These are phyloP conservation scores for Aspergillus bridgeri DNA, from an alignment of 495 filamentous ascomycete genomes.

Conservation along the genomic window DNA sequence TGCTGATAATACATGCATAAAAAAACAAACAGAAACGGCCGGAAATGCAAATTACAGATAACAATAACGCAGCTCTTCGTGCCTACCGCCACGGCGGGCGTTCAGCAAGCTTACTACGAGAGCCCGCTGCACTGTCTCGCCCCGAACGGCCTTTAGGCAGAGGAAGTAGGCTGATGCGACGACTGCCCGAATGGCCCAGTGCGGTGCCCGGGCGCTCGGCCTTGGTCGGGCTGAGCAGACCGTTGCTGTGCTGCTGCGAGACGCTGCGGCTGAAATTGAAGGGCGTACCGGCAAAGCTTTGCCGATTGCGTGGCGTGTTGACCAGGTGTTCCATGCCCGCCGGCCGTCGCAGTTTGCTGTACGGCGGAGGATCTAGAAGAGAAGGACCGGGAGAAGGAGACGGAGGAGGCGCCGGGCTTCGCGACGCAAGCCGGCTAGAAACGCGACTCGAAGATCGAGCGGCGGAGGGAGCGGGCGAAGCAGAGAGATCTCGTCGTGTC, in stretches of 20 bases:
- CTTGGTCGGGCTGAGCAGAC: conserved; percentile 33
- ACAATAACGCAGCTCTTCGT: too few relatives aligned
- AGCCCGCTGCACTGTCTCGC: conserved; percentile 24
- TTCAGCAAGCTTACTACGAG: conserved; percentile 29
- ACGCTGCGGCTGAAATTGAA: conserved; percentile 40
- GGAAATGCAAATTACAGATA: neutral
- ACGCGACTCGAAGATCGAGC: conserved; percentile 33
- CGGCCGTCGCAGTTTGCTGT: conserved; percentile 38
- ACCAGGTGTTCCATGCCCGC: conserved; percentile 20
- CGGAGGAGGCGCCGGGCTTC: conserved; percentile 32
- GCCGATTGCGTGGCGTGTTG: conserved; percentile 38
- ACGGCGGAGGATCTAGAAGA: conserved; percentile 38
- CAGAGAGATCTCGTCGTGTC: conserved; percentile 35
- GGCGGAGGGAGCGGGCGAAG: conserved; percentile 38
- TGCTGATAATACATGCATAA: conserved; percentile 17
- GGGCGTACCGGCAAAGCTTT: conserved; percentile 38
- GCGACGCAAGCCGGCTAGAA: conserved; percentile 39
- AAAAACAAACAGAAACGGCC: neutral
- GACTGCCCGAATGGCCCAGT: conserved; percentile 41
- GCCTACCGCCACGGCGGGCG: conserved; percentile 42
- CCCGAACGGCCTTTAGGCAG: conserved; percentile 33
- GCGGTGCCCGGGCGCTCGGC: conserved; percentile 41
- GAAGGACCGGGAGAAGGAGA: conserved; percentile 31
- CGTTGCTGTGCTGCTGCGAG: conserved; percentile 23
- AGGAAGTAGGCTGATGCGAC: conserved; percentile 50